A percentile compares a stretch with the other conserved stretches of the same genome.
Evolutionary conservation across 1,284 basidiomycete species (phyloP).

Genomic region (Sanghuangporus baumii): DNA sequence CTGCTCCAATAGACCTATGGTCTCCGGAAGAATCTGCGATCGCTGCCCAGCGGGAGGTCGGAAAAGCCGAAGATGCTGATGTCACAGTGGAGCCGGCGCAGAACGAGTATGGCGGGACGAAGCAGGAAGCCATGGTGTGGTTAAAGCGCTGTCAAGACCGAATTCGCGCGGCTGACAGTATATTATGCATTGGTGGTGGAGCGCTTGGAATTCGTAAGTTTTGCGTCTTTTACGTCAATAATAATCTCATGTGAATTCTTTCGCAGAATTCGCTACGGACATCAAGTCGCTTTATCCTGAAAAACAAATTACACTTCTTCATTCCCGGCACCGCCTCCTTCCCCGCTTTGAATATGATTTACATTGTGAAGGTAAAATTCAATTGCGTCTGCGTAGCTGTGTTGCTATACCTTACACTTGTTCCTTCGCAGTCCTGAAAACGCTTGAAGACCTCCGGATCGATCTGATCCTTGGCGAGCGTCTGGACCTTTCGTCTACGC

Average conservation of each 20-base stretch:
- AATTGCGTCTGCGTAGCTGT: neutral
- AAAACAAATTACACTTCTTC: slow-evolving; percentile 61
- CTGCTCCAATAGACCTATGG: slow-evolving; percentile 55
- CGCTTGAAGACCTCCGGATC: slow-evolving; percentile 39
- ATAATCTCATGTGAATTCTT: slow-evolving; percentile 8
- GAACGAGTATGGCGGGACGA: slow-evolving; percentile 1
- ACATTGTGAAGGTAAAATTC: slow-evolving; percentile 42
- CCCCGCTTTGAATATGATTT: slow-evolving; percentile 53
- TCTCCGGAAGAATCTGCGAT: slow-evolving; percentile 8
- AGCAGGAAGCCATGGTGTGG: slow-evolving; percentile 32
- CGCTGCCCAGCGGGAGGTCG: neutral
- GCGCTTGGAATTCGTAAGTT: slow-evolving; percentile 57
- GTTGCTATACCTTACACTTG: neutral
- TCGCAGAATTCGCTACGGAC: slow-evolving; percentile 60
- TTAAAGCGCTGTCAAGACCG: slow-evolving; percentile 40
- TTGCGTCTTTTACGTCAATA: neutral
- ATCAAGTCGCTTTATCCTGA: slow-evolving; percentile 57
- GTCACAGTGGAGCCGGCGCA: neutral
- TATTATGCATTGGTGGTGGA: slow-evolving; percentile 57
- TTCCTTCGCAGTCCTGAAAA: slow-evolving; percentile 30
- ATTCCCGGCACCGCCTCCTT: slow-evolving; percentile 55
- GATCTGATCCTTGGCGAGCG: slow-evolving; percentile 52
- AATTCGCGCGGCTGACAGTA: slow-evolving; percentile 37
- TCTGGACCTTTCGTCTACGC: slow-evolving; percentile 40
- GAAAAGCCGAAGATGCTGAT: neutral